A percentile compares a stretch with the other conserved stretches of the same genome.
These are phyloP conservation scores for Psilocybe sp. DNA, from an alignment of 768 basidiomycete species.

Conservation along the genomic window DNA sequence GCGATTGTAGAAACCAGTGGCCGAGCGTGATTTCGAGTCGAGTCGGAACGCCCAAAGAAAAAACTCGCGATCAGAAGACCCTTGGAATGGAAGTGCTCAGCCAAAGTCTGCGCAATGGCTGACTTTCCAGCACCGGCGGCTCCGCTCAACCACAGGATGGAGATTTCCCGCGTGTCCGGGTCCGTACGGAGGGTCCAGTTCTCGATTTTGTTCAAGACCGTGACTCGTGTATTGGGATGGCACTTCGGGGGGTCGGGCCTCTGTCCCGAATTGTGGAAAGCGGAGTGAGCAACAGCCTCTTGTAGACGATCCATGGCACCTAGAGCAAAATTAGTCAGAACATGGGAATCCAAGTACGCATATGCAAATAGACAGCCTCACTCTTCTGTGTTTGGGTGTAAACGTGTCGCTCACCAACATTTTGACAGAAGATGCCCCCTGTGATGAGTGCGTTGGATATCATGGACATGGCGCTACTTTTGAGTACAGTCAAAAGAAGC, in stretches of 20 bases:
- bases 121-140: constrained; percentile 5
- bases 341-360: no score
- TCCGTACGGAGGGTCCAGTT: not conserved
- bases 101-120: not conserved
- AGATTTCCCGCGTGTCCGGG: not conserved
- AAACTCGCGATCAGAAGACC: not conserved
- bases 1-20: not conserved
- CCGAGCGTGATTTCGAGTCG: not conserved
- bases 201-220: not conserved
- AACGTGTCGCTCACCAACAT: no score
- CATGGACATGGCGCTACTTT: no score
- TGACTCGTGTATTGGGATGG: constrained; percentile 2
- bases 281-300: not conserved
- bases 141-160: constrained; percentile 2
- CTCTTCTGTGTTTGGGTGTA: no score
- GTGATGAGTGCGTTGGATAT: no score
- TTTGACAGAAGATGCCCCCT: no score
- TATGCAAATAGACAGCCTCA: no score
- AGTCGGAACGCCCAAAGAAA: not conserved
- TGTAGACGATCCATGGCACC: not conserved
- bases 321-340: not conserved
- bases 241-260: not conserved
- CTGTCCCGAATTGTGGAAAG: constrained; percentile 2
- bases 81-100: not conserved
- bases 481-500: no score